phyloP scores from a whole-genome alignment of 768 basidiomycete genomes.

The Russula olivacea region DNA sequence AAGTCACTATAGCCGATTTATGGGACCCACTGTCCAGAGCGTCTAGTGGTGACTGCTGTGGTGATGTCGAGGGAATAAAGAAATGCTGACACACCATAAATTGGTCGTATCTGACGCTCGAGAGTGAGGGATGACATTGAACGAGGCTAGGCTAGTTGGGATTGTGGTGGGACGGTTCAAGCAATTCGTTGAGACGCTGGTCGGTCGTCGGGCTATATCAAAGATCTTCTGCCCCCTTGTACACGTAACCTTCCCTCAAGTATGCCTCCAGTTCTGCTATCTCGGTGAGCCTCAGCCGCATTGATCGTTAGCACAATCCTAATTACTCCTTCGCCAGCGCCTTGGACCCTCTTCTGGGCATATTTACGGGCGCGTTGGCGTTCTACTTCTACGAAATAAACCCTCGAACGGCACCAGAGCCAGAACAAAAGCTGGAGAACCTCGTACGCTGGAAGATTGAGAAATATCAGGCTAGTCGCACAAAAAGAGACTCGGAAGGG shows the following conservation, averaged over 20 bases:
- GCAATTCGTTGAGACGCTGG: slow-evolving; percentile 8
- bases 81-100: slow-evolving; percentile 56
- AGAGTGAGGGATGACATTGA: slow-evolving; percentile 51
- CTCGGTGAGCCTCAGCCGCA: slow-evolving; percentile 3
- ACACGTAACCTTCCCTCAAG: background rate
- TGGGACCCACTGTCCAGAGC: slow-evolving; percentile 81
- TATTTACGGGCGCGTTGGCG: slow-evolving; percentile 73
- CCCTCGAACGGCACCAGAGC: slow-evolving; percentile 60
- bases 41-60: slow-evolving; percentile 43
- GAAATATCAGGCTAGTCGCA: slow-evolving; percentile 32
- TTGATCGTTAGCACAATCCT: background rate
- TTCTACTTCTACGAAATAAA: slow-evolving; percentile 77
- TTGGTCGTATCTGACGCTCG: slow-evolving; percentile 79
- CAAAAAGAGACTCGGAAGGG: slow-evolving; percentile 19
- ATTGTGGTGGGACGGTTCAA: slow-evolving; percentile 6
- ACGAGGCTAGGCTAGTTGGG: background rate
- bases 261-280: slow-evolving; percentile 44
- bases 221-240: too few relatives aligned
- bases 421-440: slow-evolving; percentile 47
- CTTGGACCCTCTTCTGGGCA: slow-evolving; percentile 65
- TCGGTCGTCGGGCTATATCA: background rate
- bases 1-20: slow-evolving; percentile 78
- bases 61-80: slow-evolving; percentile 8
- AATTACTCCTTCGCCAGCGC: slow-evolving; percentile 37
- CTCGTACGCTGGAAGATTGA: slow-evolving; percentile 66